A percentile compares a stretch with the other conserved stretches of the same genome.
Conservation (phyloP, 176 grass and related monocot species). For the Cymbopogon citratus region DNA sequence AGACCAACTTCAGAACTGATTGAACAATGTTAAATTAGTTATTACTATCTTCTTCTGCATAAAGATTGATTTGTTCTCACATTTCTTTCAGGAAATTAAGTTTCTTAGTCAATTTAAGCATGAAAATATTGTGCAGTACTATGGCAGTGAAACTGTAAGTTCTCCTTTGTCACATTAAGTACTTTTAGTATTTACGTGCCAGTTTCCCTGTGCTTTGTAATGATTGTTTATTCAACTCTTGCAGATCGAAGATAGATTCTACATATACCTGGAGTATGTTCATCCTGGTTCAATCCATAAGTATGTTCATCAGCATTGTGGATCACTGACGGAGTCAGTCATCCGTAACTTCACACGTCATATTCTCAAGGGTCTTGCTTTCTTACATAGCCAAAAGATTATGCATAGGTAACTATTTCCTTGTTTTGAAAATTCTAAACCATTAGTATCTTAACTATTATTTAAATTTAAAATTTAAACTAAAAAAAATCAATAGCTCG, state of each 20-base stretch:
- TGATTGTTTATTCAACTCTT: not conserved
- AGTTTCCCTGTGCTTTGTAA: conserved; percentile 31
- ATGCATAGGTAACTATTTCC: conserved; percentile 39
- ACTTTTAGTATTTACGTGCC: conserved; percentile 3
- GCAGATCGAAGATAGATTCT: conserved; percentile 72
- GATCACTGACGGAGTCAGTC: conserved; percentile 90
- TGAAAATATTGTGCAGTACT: conserved; percentile 97
- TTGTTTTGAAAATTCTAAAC: conserved; percentile 7
- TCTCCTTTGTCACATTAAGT: conserved; percentile 4
- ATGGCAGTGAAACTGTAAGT: conserved; percentile 91
- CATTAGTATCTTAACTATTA: not conserved
- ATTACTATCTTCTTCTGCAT: conserved; percentile 19
- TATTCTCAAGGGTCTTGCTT: conserved; percentile 84
- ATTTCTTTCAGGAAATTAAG: conserved; percentile 84
- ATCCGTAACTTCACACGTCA: conserved; percentile 93
- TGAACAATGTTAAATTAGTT: not conserved
- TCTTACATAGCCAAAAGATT: conserved; percentile 95
- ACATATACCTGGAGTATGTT: conserved; percentile 96
- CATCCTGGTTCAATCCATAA: conserved; percentile 98
- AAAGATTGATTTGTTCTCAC: conserved; percentile 31
- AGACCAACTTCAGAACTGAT: not conserved
- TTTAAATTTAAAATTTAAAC: not conserved
- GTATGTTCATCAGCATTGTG: conserved; percentile 80
- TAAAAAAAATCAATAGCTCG: not conserved
- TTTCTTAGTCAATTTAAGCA: conserved; percentile 99